Conservation (phyloP, 805 yeast species). For the Hanseniaspora nectarophila region DNA sequence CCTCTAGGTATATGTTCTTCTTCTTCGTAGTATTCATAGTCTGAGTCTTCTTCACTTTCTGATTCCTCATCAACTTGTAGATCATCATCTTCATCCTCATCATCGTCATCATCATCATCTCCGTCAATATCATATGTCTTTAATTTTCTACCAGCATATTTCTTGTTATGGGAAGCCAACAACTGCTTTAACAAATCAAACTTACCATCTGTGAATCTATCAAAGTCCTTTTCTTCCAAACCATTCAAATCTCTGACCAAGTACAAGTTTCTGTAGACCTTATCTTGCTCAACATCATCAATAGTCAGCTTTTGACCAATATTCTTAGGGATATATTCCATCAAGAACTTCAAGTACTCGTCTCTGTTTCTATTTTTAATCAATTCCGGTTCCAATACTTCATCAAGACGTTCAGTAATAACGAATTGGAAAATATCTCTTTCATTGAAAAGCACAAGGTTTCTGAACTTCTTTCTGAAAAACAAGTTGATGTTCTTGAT, state of each 20-base stretch:
- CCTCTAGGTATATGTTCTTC: conserved; percentile 40
- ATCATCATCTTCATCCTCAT: conserved; percentile 22
- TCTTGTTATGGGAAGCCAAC: conserved; percentile 34
- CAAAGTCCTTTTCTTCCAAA: conserved; percentile 81
- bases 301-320: conserved; percentile 47
- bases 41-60: conserved; percentile 25
- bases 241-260: conserved; percentile 69
- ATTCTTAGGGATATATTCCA: conserved; percentile 31
- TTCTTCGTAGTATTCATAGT: conserved; percentile 35
- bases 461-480: conserved; percentile 46
- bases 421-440: conserved; percentile 69
- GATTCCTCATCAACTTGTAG: conserved; percentile 24
- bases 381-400: conserved; percentile 17
- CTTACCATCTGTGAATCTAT: conserved; percentile 64
- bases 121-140: conserved; percentile 27
- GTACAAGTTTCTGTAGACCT: conserved; percentile 71
- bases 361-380: conserved; percentile 30
- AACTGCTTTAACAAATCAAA: conserved; percentile 63
- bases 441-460: conserved; percentile 70
- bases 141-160: conserved; percentile 18
- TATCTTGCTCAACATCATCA: conserved; percentile 61
- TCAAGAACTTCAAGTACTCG: conserved; percentile 26
- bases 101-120: conserved; percentile 17
- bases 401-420: conserved; percentile 36
- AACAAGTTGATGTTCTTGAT: conserved; percentile 89